Conservation (phyloP, 1,284 basidiomycete species). For the Vanrija sp. region DNA sequence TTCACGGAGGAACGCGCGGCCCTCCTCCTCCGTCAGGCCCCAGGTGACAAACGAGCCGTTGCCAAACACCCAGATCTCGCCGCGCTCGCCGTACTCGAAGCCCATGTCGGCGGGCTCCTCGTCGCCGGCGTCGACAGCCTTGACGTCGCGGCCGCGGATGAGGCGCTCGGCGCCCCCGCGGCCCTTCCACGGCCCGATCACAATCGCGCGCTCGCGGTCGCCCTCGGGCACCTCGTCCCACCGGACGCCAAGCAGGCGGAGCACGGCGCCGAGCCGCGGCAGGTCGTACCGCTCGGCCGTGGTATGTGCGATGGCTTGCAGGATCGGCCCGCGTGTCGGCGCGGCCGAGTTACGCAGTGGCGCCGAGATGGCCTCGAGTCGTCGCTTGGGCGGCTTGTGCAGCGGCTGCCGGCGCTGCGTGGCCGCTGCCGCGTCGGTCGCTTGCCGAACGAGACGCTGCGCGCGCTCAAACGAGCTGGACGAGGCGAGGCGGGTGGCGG, state of each 20-base stretch:
- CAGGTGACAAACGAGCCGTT: conserved; percentile 84
- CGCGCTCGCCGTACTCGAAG: conserved; percentile 58
- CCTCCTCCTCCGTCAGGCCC: conserved; percentile 78
- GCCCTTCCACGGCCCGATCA: conserved; percentile 48
- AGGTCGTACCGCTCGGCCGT: conserved; percentile 48
- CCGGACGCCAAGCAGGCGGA: conserved; percentile 35
- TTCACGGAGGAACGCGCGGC: conserved; percentile 61
- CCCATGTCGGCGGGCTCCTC: conserved; percentile 31
- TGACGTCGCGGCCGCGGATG: conserved; percentile 37
- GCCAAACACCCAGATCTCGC: conserved; percentile 82
- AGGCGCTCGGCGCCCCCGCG: conserved; percentile 40
- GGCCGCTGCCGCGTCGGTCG: too few relatives aligned
- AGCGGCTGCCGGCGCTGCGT: not conserved
- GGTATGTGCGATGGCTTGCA: conserved; percentile 49
- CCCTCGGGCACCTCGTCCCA: conserved; percentile 49
- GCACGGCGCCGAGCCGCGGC: conserved; percentile 28
- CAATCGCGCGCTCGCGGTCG: conserved; percentile 42
- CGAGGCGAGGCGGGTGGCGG: too few relatives aligned
- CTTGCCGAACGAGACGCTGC: too few relatives aligned
- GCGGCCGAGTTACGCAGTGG: conserved; percentile 44
- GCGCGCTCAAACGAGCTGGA: too few relatives aligned
- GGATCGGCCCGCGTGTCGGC: conserved; percentile 44
- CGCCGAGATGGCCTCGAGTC: conserved; percentile 47
- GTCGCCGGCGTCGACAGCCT: conserved; percentile 47
- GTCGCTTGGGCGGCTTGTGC: conserved; percentile 48